Base-by-base conservation (phyloP, 805 yeast genomes). In the Vanderwaltozyma tropicalis region DNA sequence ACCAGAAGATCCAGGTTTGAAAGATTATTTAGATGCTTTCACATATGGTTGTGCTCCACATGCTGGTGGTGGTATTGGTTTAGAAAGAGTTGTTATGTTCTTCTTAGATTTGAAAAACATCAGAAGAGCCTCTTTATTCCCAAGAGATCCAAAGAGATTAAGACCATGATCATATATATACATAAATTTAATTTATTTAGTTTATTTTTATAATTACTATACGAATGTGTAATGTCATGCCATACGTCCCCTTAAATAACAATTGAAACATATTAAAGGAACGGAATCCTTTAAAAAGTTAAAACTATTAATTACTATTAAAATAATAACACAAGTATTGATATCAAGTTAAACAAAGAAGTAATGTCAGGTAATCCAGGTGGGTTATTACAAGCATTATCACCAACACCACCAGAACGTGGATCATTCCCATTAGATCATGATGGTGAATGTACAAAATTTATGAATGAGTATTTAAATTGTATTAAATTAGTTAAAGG, bases 21-120 rank as follows among this genome's bases (percentile, higher is more conserved):
- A 73, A 59, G 97, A 92, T 59, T 92, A 92, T 66, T 80, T 84
- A 41, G 89, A 89, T 46, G 94, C 96, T 14, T 92, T 92, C 71
- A 68, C 75, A 33, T 89, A 80, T 59, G 99, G 97, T 15, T 89
- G 96, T 71, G 81, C 95, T 46, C 98, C 99, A 35, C 99, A 92
- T 57, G 99, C 95, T 26, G 99, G 99, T 62, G 99, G 98, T 69
- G 99, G 99, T 66, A 92, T 92, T 61, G 99, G 99, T 57, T 69
- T 92, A 49, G 99, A 92, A 69, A 84, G 99, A 71, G 98, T 92
- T 26, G 86, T 92, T 46, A 92, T 92, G 98, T 92, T 92, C 75
- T 92, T 74, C 78, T 74, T 92, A 62, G 98, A 87, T 58, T 74
- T 92, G 70, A 89, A 89, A 71, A 92, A 92, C 69, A 92, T 92